phyloP scores from a whole-genome alignment of 176 grass and related monocot species.

The Saccharum officinarum region DNA sequence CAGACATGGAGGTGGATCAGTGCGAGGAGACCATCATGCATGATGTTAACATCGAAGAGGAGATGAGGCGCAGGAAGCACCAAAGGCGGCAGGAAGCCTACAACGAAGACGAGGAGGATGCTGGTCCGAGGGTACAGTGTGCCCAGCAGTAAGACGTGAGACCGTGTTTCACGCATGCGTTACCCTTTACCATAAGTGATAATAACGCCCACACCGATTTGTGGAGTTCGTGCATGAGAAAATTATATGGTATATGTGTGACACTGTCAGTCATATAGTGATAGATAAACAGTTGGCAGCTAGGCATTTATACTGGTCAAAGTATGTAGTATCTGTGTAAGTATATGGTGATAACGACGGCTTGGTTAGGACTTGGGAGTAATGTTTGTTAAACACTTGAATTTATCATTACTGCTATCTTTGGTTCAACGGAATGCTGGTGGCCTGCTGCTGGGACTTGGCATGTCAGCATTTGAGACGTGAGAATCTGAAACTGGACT shows the following conservation, averaged over 20 bases:
- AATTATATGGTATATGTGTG: background rate
- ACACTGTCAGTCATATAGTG: background rate
- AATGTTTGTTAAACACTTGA: background rate
- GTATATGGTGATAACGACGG: background rate
- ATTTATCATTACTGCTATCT: background rate
- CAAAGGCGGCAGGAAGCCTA: slow-evolving; percentile 53
- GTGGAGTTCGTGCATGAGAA: background rate
- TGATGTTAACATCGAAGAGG: slow-evolving; percentile 79
- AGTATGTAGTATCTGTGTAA: too few species aligned
- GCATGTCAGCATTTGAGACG: background rate
- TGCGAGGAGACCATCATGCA: slow-evolving; percentile 71
- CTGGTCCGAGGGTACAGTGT: slow-evolving; percentile 62
- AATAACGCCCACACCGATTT: background rate
- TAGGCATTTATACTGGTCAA: background rate
- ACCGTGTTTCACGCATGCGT: background rate
- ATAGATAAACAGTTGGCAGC: background rate
- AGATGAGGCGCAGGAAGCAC: slow-evolving; percentile 58
- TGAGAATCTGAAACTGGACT: background rate
- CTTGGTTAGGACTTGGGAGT: background rate
- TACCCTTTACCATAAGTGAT: background rate
- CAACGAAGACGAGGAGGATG: slow-evolving; percentile 64
- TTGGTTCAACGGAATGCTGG: background rate
- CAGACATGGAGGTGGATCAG: slow-evolving; percentile 60
- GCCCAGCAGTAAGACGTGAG: slow-evolving; percentile 63
- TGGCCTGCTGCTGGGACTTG: background rate